Conservation (phyloP, 345 rosid species). For the Citrus sinensis region DVS_A1.0 CM039162.1:27991501-27992000, state of each 20-base stretch:
- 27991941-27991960: not conserved
- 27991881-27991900: not conserved
- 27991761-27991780: too few relatives aligned
- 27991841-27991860: not conserved
- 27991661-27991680: not conserved
- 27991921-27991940: not conserved
- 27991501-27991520: not conserved
- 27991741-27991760: not conserved
- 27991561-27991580: not conserved
- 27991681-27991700: not conserved
- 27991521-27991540: not conserved
- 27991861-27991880: not conserved
- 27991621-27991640: not conserved
- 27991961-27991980: not conserved
- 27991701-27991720: not conserved
- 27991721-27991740: not conserved
- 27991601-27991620: not conserved
- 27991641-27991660: not conserved
- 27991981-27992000: not conserved
- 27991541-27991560: not conserved
- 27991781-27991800: too few relatives aligned
- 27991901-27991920: not conserved
- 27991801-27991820: not conserved
- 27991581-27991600: not conserved
- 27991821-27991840: not conserved